phyloP scores from a whole-genome alignment of 2,329 filamentous ascomycete species.

The Sarocladium oryzae region DNA sequence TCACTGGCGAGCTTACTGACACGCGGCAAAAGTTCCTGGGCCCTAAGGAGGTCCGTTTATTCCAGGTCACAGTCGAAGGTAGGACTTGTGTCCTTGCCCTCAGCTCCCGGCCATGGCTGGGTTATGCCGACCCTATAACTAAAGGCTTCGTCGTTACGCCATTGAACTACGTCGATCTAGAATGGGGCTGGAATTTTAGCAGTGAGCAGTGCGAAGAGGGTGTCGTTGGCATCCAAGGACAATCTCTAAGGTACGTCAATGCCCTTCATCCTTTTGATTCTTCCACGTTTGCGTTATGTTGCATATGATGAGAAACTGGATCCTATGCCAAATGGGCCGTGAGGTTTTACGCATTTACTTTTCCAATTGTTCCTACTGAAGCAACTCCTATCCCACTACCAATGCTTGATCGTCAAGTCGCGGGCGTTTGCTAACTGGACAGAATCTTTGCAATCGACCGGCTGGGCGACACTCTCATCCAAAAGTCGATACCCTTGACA shows the following conservation, averaged over 20 bases:
- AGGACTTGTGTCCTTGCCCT: constrained; percentile 82
- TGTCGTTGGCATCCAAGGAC: constrained; percentile 87
- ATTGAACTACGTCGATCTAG: constrained; percentile 77
- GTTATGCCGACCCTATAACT: constrained; percentile 82
- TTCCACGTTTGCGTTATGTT: constrained; percentile 19
- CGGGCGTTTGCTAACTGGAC: constrained; percentile 10
- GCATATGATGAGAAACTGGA: constrained; percentile 59
- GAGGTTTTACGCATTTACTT: constrained; percentile 48
- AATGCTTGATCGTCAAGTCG: neutral
- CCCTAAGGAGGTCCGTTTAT: constrained; percentile 81
- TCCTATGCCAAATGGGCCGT: constrained; percentile 48
- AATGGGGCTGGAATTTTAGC: constrained; percentile 95
- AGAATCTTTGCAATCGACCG: constrained; percentile 90
- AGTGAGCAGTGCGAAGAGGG: constrained; percentile 91
- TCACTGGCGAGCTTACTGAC: constrained; percentile 91
- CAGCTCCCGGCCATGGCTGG: constrained; percentile 92
- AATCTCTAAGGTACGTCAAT: constrained; percentile 70
- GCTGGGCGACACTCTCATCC: constrained; percentile 75
- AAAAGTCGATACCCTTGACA: constrained; percentile 76
- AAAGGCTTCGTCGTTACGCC: constrained; percentile 90
- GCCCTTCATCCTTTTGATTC: constrained; percentile 22
- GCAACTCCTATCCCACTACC: constrained; percentile 18
- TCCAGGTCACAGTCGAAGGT: constrained; percentile 81
- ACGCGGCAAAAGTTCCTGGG: constrained; percentile 93
- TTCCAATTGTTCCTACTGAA: constrained; percentile 98